A percentile compares a stretch with the other conserved stretches of the same genome.
phyloP scores from a whole-genome alignment of 202 grass and related monocot genomes.

The Zoysia matrella region DNA sequence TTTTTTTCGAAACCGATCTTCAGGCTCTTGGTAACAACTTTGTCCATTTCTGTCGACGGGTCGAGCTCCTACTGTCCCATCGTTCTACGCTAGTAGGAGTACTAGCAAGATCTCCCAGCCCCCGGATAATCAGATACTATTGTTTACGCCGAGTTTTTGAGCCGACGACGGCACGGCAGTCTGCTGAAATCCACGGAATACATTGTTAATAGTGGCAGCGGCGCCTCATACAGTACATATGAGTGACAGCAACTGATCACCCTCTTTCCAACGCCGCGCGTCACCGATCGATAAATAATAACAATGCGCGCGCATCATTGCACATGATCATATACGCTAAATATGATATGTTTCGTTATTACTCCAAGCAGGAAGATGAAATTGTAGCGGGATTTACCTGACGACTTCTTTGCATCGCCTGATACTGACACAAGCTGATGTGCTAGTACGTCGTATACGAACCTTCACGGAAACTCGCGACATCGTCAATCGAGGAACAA shows the following conservation, averaged over 20 bases:
- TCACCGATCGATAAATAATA: background rate
- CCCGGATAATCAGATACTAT: background rate
- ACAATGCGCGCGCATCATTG: background rate
- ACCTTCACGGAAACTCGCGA: background rate
- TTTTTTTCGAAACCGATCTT: too few species aligned
- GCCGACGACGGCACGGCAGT: background rate
- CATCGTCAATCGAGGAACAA: background rate
- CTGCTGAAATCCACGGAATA: background rate
- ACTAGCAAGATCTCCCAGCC: slow-evolving; percentile 11
- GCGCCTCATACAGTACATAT: background rate
- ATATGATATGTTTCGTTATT: background rate
- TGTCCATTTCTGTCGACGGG: too few species aligned
- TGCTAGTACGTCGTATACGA: background rate
- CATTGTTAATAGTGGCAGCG: background rate
- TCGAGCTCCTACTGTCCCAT: background rate
- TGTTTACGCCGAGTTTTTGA: slow-evolving; percentile 2
- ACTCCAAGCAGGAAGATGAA: background rate
- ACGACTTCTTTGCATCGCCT: background rate
- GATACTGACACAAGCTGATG: background rate
- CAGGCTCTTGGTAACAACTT: too few species aligned
- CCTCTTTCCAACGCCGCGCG: background rate
- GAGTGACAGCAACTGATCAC: background rate
- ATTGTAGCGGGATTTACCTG: background rate
- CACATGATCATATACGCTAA: background rate
- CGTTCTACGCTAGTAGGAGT: background rate